phyloP scores from a whole-genome alignment of 2,329 filamentous ascomycete genomes.

The Trichothecium sympodiale region DNA sequence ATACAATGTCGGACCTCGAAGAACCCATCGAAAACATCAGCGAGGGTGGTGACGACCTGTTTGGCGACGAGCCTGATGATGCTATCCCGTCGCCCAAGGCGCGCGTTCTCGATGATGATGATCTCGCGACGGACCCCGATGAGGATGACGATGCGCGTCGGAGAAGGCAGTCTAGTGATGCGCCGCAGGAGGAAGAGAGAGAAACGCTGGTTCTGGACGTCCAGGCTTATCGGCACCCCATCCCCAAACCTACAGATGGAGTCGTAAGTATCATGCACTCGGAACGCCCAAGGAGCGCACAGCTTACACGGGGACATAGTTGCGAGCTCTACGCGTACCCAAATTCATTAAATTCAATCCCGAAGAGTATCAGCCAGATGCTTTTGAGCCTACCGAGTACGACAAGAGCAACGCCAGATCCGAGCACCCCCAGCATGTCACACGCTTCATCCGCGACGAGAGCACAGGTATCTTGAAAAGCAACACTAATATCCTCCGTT shows the following conservation, averaged over 20 bases:
- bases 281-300: background rate
- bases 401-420: conserved; percentile 42
- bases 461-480: conserved; percentile 58
- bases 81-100: conserved; percentile 44
- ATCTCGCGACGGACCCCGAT: conserved; percentile 40
- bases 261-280: conserved; percentile 37
- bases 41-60: conserved; percentile 44
- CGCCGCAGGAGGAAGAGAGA: conserved; percentile 34
- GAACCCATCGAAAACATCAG: conserved; percentile 41
- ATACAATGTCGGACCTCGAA: conserved; percentile 45
- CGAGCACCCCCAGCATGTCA: conserved; percentile 49
- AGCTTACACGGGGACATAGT: conserved; percentile 25
- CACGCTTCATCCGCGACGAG: conserved; percentile 59
- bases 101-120: conserved; percentile 52
- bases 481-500: conserved; percentile 63
- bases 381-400: conserved; percentile 49
- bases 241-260: conserved; percentile 61
- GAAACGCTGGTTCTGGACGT: conserved; percentile 51
- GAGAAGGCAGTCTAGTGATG: conserved; percentile 31
- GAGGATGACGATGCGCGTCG: conserved; percentile 27
- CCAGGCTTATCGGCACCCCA: conserved; percentile 55
- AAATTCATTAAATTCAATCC: conserved; percentile 62
- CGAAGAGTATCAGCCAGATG: conserved; percentile 52
- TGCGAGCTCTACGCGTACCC: conserved; percentile 61
- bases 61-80: conserved; percentile 44